Percentiles rank a stretch among this genome's conserved stretches.
These are phyloP conservation scores for Colletotrichum chlorophyti DNA, from an alignment of 2,329 filamentous ascomycete species.

Conservation along the genomic window DNA sequence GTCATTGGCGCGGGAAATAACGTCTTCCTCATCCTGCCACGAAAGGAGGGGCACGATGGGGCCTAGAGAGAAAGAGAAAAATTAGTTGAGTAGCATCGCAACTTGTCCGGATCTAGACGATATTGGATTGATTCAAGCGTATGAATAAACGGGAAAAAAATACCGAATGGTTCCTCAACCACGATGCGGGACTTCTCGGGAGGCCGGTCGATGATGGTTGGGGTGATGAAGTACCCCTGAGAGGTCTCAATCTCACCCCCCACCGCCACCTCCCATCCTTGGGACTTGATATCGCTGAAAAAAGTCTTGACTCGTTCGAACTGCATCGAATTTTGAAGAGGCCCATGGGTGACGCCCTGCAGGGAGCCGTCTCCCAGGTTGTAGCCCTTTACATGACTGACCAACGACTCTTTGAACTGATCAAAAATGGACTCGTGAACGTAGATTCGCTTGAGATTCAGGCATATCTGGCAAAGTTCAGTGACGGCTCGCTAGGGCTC, in stretches of 20 bases:
- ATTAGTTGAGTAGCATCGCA: too few relatives aligned
- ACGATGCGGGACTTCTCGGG: conserved; percentile 13
- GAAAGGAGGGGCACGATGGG: conserved; percentile 69
- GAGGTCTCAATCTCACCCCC: conserved; percentile 7
- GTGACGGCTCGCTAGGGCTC: background rate
- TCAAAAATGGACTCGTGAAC: conserved; percentile 19
- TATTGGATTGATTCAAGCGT: too few relatives aligned
- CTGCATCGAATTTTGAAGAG: conserved; percentile 70
- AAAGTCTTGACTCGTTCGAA: conserved; percentile 38
- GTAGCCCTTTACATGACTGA: conserved; percentile 35
- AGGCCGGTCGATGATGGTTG: conserved; percentile 10
- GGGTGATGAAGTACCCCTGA: conserved; percentile 11
- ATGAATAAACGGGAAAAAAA: background rate
- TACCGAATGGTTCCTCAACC: conserved; percentile 9
- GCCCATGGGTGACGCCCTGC: conserved; percentile 48
- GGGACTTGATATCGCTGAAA: conserved; percentile 18
- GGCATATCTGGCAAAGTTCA: background rate
- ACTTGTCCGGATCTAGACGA: background rate
- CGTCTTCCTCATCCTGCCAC: conserved; percentile 67
- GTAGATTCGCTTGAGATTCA: conserved; percentile 34
- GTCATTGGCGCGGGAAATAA: conserved; percentile 61
- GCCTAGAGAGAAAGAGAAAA: conserved; percentile 45
- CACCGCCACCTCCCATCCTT: conserved; percentile 18
- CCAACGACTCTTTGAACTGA: conserved; percentile 4
- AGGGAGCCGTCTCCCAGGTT: conserved; percentile 52